These are phyloP conservation scores for Tilletiaria anomala DNA, from an alignment of 1,284 basidiomycete genomes.

Conservation along the genomic window DNA sequence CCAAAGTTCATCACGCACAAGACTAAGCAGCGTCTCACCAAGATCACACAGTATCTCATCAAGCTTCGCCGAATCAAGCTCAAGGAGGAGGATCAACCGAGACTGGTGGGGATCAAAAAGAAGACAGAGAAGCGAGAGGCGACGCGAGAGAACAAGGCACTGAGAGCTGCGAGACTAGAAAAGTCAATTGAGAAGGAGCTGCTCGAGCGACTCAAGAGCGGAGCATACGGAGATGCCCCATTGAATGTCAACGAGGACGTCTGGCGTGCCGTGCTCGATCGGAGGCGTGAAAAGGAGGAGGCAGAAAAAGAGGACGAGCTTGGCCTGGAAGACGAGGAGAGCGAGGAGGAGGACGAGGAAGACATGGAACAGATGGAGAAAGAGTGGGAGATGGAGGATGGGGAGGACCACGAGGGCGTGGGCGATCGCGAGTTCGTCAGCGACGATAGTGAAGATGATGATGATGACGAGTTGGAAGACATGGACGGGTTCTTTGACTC, in stretches of 20 bases:
- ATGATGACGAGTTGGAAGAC: constrained; percentile 3
- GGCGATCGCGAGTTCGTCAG: constrained; percentile 32
- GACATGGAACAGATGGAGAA: constrained; percentile 31
- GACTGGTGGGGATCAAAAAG: constrained; percentile 87
- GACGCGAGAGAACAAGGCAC: constrained; percentile 82
- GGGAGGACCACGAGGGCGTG: constrained; percentile 14
- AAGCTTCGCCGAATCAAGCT: constrained; percentile 85
- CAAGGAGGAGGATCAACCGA: constrained; percentile 65
- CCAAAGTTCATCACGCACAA: constrained; percentile 94
- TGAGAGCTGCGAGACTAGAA: constrained; percentile 69
- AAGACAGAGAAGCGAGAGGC: constrained; percentile 91
- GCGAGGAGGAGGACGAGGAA: constrained; percentile 21
- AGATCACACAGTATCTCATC: constrained; percentile 97
- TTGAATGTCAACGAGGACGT: constrained; percentile 96
- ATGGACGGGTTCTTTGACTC: constrained; percentile 5
- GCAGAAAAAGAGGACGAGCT: constrained; percentile 10
- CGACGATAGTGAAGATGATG: constrained; percentile 15
- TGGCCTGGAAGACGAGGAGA: constrained; percentile 30
- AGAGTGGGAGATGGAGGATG: constrained; percentile 24
- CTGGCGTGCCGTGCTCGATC: constrained; percentile 54
- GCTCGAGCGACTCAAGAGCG: constrained; percentile 81
- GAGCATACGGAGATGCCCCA: constrained; percentile 93
- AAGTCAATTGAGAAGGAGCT: constrained; percentile 91
- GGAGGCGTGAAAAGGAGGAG: constrained; percentile 6
- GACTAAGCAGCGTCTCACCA: constrained; percentile 96